Evolutionary conservation across 768 basidiomycete species (phyloP), one percentile per base, ranked within the genome.

Genomic region (Tylopilus cervinicoccineus): DNA sequence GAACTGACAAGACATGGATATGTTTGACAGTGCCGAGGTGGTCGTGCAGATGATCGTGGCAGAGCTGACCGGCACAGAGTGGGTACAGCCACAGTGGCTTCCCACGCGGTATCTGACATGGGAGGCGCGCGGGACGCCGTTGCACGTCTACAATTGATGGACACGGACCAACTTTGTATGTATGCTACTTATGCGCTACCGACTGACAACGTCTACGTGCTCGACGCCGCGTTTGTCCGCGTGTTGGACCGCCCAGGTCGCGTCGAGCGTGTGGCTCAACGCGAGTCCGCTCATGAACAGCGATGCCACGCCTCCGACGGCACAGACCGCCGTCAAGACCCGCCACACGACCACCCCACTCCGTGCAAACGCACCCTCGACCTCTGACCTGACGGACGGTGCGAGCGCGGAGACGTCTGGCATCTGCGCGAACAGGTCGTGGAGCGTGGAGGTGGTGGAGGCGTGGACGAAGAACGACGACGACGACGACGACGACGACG

Each of bases 81-180:
- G 83, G 82, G 62, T 50, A 8, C 48, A 59, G 14, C 86, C 86
- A 0, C 66, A 72, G 13, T 88, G 86, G 86, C 62, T 88, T 29
- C 86, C 86, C 11, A 63, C 71, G 23, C 72, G 74, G 37, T 80
- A 76, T 54, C 62, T 79, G 52, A 79, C 76, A 1, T 50, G 59
- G 65, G 56, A 43, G n/a, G 52, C 53, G 23, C 49, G 49, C 16
- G 36, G 14, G 19, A 7, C 28, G 14, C 27, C 14, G 16, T 20
- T 23, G 10, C 29, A 7, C n/a, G n/a, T n/a, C n/a, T n/a, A n/a
- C 29, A 47, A 48, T 11, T 51, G 24, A 58, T 7, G 12, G n/a
- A n/a, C n/a, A n/a, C n/a, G n/a, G n/a, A n/a, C n/a, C n/a, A n/a
- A n/a, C n/a, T n/a, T n/a, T n/a, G n/a, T n/a, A n/a, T n/a, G n/a